A percentile compares a stretch with the other conserved stretches of the same genome.
phyloP scores from a whole-genome alignment of 2,329 filamentous ascomycete genomes.

The Xylariomycetidae sp. region DNA sequence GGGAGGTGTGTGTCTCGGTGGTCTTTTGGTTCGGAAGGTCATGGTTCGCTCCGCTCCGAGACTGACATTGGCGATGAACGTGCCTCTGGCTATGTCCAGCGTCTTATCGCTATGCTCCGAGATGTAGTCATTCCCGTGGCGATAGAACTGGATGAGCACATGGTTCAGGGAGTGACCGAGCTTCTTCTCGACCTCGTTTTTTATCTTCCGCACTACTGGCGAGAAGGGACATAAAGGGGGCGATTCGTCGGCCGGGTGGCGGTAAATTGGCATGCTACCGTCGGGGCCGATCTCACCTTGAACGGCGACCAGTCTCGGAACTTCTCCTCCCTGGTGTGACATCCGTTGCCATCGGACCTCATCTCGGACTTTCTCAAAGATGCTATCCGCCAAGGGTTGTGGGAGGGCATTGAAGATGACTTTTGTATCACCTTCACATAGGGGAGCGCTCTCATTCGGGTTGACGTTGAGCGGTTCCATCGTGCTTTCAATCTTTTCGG shows the following conservation, averaged over 20 bases:
- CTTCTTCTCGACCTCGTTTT: slow-evolving; percentile 61
- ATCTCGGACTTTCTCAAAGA: slow-evolving; percentile 65
- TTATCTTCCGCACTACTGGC: slow-evolving; percentile 64
- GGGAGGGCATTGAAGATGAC: slow-evolving; percentile 69
- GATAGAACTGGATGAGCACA: slow-evolving; percentile 87
- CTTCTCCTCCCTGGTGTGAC: slow-evolving; percentile 86
- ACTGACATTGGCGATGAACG: slow-evolving; percentile 87
- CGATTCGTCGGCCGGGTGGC: slow-evolving; percentile 87
- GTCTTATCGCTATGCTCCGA: slow-evolving; percentile 98
- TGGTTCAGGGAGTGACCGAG: slow-evolving; percentile 85
- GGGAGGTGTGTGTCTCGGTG: too few relatives aligned
- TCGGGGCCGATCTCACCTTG: slow-evolving; percentile 68
- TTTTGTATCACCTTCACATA: slow-evolving; percentile 78
- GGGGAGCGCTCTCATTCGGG: slow-evolving; percentile 37
- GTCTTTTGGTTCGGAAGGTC: slow-evolving; percentile 79
- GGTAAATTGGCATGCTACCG: slow-evolving; percentile 82
- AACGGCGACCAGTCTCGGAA: slow-evolving; percentile 85
- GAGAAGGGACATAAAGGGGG: slow-evolving; percentile 75
- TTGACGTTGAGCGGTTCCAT: too few relatives aligned
- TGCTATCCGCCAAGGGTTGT: slow-evolving; percentile 44
- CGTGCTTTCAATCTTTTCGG: too few relatives aligned
- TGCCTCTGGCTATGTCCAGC: slow-evolving; percentile 76
- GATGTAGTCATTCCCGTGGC: slow-evolving; percentile 84
- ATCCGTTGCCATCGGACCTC: slow-evolving; percentile 89
- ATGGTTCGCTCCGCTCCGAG: slow-evolving; percentile 90